Percentiles rank a stretch among this genome's conserved stretches.
Conservation (phyloP, 305 asterid genomes). For the Fraxinus xanthoxyloides region DNA sequence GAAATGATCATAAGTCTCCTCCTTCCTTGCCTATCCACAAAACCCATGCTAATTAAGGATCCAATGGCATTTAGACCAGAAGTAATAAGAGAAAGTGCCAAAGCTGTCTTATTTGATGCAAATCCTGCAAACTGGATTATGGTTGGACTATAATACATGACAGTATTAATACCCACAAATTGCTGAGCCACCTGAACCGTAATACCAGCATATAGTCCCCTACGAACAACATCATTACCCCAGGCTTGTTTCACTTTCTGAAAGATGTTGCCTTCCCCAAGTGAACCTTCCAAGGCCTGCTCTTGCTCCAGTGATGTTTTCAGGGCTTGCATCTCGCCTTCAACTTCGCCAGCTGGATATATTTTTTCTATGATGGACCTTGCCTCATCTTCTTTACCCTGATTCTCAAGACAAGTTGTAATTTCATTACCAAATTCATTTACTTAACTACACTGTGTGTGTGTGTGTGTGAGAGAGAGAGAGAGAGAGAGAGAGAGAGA, state of each 20-base stretch:
- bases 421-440: background rate
- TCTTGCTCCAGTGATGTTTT: constrained; percentile 48
- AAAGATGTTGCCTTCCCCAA: constrained; percentile 33
- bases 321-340: constrained; percentile 43
- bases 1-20: constrained; percentile 61
- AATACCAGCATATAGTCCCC: constrained; percentile 61
- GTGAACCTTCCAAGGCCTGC: constrained; percentile 27
- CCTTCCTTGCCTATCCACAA: constrained; percentile 64
- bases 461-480: background rate
- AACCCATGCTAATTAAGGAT: constrained; percentile 60
- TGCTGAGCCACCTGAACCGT: constrained; percentile 75
- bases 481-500: too few species aligned
- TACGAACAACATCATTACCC: constrained; percentile 46
- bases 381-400: constrained; percentile 62
- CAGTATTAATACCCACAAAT: constrained; percentile 74
- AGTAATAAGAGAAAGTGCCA: constrained; percentile 61
- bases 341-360: constrained; percentile 54
- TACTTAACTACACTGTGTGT: background rate
- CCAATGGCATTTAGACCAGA: constrained; percentile 65
- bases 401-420: constrained; percentile 5
- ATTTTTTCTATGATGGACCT: constrained; percentile 49
- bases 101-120: constrained; percentile 63
- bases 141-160: constrained; percentile 75
- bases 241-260: constrained; percentile 42
- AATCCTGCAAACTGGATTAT: constrained; percentile 73